Evolutionary conservation across 768 basidiomycete species (phyloP), one percentile per base, ranked within the genome.

Genomic region (Boletales sp.): DNA sequence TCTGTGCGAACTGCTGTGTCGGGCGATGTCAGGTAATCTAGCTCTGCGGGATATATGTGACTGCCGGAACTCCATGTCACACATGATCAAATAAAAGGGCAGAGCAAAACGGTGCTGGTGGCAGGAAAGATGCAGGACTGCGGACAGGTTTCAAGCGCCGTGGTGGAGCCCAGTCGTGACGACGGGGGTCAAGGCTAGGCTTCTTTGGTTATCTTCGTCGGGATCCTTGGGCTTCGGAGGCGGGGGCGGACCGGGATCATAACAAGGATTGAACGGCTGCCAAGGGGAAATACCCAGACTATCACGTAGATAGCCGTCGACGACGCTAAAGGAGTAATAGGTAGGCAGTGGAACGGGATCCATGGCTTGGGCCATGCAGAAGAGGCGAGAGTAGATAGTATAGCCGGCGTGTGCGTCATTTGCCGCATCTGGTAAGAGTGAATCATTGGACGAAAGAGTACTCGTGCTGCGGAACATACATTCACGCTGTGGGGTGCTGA

Each of bases 381-480:
- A 48, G 9, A 90, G 70, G 30, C 64, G 72, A 29, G 57, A 64
- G 63, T 81, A 83, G 19, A 90, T 54, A 1, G 67, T 54, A 54
- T 79, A 80, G 12, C 81, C 85, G 4, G 86, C 77, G 59, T 84
- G 80, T 2, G 83, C 82, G 56, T 91, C 89, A 60, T 86, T 84
- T 30, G 75, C 78, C 4, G 85, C 89, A 67, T 90, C 87, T 86
- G 54, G 21, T 18, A 45, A 40, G 27, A 44, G 34, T 4, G 50
- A 54, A 54, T 14, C 0, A 37, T 38, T 29, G n/a, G 41, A 29
- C 14, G 11, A 39, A 18, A 29, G 19, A 21, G 21, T 21, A 21
- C 21, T 21, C 2, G 21, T 34, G 8, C 13, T 9, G 42, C 15
- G 10, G 8, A 10, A 73, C 82, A 61, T 50, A 90, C 88, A 90